Percentiles rank a stretch among this genome's conserved stretches.
phyloP scores from a whole-genome alignment of 768 basidiomycete species.

The Agaricus subrufescens region DNA sequence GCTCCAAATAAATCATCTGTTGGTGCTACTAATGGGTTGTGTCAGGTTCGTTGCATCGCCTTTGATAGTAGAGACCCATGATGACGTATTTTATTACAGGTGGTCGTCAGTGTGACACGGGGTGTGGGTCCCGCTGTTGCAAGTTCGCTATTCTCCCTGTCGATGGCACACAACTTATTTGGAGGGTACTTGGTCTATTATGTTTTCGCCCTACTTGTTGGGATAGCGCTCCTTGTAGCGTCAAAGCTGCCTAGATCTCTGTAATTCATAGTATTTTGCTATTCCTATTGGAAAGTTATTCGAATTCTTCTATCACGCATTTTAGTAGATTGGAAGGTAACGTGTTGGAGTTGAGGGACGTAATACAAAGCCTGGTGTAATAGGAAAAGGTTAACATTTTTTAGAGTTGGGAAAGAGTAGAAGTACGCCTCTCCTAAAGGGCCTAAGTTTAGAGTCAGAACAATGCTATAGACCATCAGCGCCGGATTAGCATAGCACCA shows the following conservation, averaged over 20 bases:
- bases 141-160: constrained; percentile 66
- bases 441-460: too few species aligned
- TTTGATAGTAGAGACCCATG: background rate
- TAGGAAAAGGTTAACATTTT: too few species aligned
- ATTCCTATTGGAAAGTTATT: too few species aligned
- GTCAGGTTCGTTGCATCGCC: background rate
- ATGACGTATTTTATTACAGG: constrained; percentile 13
- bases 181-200: constrained; percentile 57
- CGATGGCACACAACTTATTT: constrained; percentile 46
- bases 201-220: constrained; percentile 25
- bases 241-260: constrained; percentile 6
- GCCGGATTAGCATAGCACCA: too few species aligned
- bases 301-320: too few species aligned
- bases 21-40: constrained; percentile 60
- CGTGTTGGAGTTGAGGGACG: too few species aligned
- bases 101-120: constrained; percentile 34
- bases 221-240: constrained; percentile 25
- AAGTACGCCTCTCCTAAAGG: too few species aligned
- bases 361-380: too few species aligned
- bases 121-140: constrained; percentile 53
- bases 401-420: too few species aligned
- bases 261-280: background rate
- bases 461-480: too few species aligned
- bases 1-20: constrained; percentile 63
- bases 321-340: too few species aligned